Evolutionary conservation across 352 stramenopile species (phyloP).

Genomic region (Halophytophthora batemanensis): DNA sequence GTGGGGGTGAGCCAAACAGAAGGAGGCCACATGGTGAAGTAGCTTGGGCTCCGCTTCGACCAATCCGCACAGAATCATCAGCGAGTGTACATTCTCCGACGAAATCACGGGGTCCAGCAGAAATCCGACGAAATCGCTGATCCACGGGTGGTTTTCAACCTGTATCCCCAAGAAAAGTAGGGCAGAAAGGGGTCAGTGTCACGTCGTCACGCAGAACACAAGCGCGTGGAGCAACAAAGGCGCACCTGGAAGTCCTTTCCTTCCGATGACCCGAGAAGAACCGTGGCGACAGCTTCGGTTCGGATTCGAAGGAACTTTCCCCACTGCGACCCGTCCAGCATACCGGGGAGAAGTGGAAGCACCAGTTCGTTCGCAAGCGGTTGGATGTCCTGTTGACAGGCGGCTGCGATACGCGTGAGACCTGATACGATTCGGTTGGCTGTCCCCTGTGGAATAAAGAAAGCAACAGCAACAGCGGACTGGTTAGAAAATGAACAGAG

Average conservation of each 20-base stretch:
- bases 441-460: no score
- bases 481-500: no score
- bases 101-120: constrained; percentile 43
- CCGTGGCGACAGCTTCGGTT: constrained; percentile 44
- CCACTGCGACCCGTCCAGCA: constrained; percentile 49
- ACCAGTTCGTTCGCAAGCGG: constrained; percentile 47
- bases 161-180: constrained; percentile 10
- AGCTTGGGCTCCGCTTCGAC: constrained; percentile 30
- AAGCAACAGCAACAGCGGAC: no score
- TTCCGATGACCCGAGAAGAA: constrained; percentile 38
- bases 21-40: constrained; percentile 32
- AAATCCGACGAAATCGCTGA: constrained; percentile 37
- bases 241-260: constrained; percentile 39
- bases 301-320: constrained; percentile 43
- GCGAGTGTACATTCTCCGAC: constrained; percentile 46
- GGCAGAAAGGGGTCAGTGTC: background rate
- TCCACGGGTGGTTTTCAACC: constrained; percentile 42
- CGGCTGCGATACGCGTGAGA: constrained; percentile 45
- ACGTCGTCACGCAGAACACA: background rate
- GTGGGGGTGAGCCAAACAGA: constrained; percentile 34
- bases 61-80: constrained; percentile 42
- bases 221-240: background rate
- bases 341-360: constrained; percentile 34
- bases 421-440: constrained; percentile 51
- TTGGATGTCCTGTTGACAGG: constrained; percentile 35